Evolutionary conservation across 164 flowering plant genomes (phyloP), one percentile per base, ranked within the genome.

Genomic region (Euptelea pleiosperma): DNA sequence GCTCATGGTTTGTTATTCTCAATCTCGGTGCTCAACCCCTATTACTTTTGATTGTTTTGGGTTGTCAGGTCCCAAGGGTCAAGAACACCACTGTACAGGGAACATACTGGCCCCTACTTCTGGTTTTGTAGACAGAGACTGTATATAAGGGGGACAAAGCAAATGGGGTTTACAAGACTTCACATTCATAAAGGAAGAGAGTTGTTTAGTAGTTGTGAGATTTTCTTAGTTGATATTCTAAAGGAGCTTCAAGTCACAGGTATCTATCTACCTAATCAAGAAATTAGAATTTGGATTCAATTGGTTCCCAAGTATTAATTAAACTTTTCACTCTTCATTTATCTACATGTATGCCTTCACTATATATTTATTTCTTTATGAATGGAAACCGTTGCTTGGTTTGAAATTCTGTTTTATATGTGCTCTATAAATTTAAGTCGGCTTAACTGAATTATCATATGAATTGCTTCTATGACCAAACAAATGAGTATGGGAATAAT

Each of bases 31-130:
- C 57, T 41, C 36, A 39, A 22, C 46, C 22, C 55, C 30, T 14
- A 28, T 35, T 48, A 35, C n/a, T 61, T 47, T 29, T 51, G 63
- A 56, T 57, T 68, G 62, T 60, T 69, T 69, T 53, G 50, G 46
- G 59, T 37, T 59, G 54, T 49, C 56, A 30, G 53, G 65, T 60
- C 53, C 61, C 36, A 36, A 37, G 33, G n/a, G 26, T 60, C 33
- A 31, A 46, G n/a, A 46, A 54, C 37, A 31, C 43, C 26, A 26
- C 50, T 70, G 58, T 36, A 64, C 53, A 53, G 56, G 29, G 68
- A 66, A 55, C n/a, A 24, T 43, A 40, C 30, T 37, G 21, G 40
- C 48, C 28, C 52, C 5, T n/a, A n/a, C 7, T 39, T 55, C 36
- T 42, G 50, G 42, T 58, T 47, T 42, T 24, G 39, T 50, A 49